These are phyloP conservation scores for Hura crepitans DNA, from an alignment of 441 rosid species.

Conservation along the genomic window DNA sequence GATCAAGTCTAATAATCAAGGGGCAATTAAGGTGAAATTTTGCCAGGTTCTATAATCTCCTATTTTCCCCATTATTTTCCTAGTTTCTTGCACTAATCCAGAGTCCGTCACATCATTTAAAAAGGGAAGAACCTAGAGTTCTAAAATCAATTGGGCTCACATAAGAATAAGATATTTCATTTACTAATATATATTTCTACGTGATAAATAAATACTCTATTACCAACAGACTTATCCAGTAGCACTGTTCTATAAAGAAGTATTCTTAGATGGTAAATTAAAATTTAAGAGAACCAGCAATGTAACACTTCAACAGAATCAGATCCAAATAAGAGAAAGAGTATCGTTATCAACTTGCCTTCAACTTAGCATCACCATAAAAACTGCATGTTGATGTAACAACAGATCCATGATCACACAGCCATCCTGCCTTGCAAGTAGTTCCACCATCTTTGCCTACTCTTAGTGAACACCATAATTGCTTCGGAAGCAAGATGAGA, in stretches of 20 bases:
- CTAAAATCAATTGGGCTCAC: not conserved
- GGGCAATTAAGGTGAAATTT: too few relatives aligned
- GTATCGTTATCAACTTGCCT: slow-evolving; percentile 35
- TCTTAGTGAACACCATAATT: slow-evolving; percentile 62
- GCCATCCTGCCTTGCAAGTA: slow-evolving; percentile 62
- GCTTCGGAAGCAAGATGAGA: slow-evolving; percentile 66
- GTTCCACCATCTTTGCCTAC: slow-evolving; percentile 41
- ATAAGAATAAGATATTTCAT: not conserved
- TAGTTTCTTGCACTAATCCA: not conserved
- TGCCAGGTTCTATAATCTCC: too few relatives aligned
- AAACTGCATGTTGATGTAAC: slow-evolving; percentile 54
- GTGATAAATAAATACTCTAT: not conserved
- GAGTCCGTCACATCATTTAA: not conserved
- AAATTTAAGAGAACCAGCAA: not conserved
- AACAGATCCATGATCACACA: slow-evolving; percentile 43
- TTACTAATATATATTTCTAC: not conserved
- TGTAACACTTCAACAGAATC: not conserved
- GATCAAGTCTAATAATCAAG: too few relatives aligned
- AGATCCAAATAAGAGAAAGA: not conserved
- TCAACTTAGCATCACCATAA: slow-evolving; percentile 42
- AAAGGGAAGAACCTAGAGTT: not conserved
- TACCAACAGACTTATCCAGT: not conserved
- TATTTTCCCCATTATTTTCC: not conserved
- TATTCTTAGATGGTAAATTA: not conserved
- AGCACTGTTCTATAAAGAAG: not conserved